Base-by-base conservation (phyloP, 2,329 filamentous ascomycete species). In the Fusarium torulosum region DNA sequence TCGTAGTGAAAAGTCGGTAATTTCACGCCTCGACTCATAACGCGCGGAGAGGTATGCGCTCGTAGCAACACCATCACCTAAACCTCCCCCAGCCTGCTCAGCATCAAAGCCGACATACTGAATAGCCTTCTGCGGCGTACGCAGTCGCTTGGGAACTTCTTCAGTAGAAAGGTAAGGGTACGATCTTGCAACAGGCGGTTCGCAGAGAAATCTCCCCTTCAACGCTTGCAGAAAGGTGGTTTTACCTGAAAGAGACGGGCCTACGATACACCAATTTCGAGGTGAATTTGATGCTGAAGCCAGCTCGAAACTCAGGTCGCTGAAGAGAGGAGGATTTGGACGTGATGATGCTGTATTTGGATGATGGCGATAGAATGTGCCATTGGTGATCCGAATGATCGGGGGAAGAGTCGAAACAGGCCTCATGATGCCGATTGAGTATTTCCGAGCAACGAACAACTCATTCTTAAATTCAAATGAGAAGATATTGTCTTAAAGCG, bases 31-130 rank as follows among this genome's bases (percentile, higher is more conserved):
- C 60, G 91, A 94, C 82, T 99, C 96, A 77, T 98, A 99, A 38
- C 96, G 86, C 17, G 94, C 94, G 60, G 92, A 94, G 19, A 98
- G 81, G 76, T 97, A 97, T 6, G 93, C 90, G 20, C 91, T 91
- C n/a, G 88, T 84, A 0, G 86, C 84, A 7, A 84, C 83, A n/a
- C 81, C 81, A 3, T 85, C 84, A 3, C 85, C 84, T 7, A 86
- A 80, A 0, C 75, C 73, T 15, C 86, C 80, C 47, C 83, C 80
- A 7, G 85, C 84, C 25, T 88, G 85, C 70, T 94, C 91, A 3
- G 88, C 89, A 74, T 93, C 92, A 74, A 98, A 98, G 0, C 96
- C 95, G 11, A 98, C 94, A 82, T 97, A 95, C 71, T 90, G 90
- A 59, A 99, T 91, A 0, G 93, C 93, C 67, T 84, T 84, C 14